Conservation (phyloP, 2,329 filamentous ascomycete species). For the Alternaria arbusti region DNA sequence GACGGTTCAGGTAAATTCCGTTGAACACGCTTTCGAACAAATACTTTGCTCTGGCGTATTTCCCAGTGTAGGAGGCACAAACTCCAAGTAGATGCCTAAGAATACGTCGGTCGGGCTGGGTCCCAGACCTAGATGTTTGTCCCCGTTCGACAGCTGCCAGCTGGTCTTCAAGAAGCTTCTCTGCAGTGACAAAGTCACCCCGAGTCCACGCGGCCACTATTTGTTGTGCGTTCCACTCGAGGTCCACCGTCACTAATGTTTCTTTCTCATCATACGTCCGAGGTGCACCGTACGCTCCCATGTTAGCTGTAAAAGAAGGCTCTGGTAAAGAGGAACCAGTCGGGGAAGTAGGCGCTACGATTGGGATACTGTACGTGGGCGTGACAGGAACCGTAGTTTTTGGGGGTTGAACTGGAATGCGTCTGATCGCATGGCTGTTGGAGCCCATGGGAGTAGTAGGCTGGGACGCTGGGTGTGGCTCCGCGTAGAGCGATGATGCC, state of each 20-base stretch:
- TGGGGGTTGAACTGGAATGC: not conserved
- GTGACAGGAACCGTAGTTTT: not conserved
- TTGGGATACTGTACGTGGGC: not conserved
- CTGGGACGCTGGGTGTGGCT: not conserved
- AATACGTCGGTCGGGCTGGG: constrained; percentile 35
- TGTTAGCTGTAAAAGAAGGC: not conserved
- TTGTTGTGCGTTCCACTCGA: constrained; percentile 27
- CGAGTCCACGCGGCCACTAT: constrained; percentile 29
- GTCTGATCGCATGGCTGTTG: not conserved
- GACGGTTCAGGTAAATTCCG: constrained; percentile 25
- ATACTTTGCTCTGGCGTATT: constrained; percentile 37
- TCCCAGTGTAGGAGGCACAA: constrained; percentile 32
- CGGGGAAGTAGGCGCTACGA: not conserved
- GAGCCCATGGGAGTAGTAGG: not conserved
- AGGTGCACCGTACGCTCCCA: not conserved
- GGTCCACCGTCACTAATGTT: constrained; percentile 12
- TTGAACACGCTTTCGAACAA: constrained; percentile 38
- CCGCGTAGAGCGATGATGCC: constrained; percentile 2
- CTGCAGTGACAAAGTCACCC: constrained; percentile 26
- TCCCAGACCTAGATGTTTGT: constrained; percentile 21
- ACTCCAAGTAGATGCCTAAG: constrained; percentile 38
- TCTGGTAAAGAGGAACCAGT: not conserved
- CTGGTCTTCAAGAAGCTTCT: constrained; percentile 30
- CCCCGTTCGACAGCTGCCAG: constrained; percentile 35
- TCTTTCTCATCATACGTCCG: constrained; percentile 14